These are phyloP conservation scores for Aspergillus sp. DNA, from an alignment of 2,329 filamentous ascomycete genomes.

Conservation along the genomic window DNA sequence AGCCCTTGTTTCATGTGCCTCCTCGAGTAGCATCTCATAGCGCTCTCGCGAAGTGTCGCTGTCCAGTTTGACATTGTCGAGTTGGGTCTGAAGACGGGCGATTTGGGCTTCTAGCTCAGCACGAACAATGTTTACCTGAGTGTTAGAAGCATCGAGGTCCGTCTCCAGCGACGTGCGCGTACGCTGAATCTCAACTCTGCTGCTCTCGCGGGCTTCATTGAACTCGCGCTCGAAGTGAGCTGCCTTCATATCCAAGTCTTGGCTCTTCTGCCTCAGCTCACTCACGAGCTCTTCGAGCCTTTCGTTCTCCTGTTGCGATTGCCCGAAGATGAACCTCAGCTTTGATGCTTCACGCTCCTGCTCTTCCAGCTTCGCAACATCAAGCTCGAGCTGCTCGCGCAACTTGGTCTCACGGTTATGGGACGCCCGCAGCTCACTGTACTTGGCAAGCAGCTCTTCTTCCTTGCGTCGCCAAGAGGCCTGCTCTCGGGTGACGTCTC, in stretches of 20 bases:
- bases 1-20: conserved; percentile 69
- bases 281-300: conserved; percentile 61
- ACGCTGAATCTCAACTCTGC: conserved; percentile 75
- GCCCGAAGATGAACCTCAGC: conserved; percentile 75
- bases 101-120: conserved; percentile 81
- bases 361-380: conserved; percentile 61
- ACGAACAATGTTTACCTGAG: conserved; percentile 79
- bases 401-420: conserved; percentile 69
- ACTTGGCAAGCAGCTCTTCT: conserved; percentile 55
- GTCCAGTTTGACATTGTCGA: conserved; percentile 77
- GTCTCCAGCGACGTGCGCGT: conserved; percentile 75
- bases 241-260: conserved; percentile 68
- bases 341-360: conserved; percentile 76
- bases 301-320: conserved; percentile 58
- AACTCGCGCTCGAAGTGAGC: conserved; percentile 77
- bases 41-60: conserved; percentile 77
- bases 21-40: conserved; percentile 81
- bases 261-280: conserved; percentile 55
- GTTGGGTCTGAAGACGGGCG: conserved; percentile 66
- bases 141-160: conserved; percentile 79
- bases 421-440: conserved; percentile 56
- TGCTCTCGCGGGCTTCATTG: conserved; percentile 77
- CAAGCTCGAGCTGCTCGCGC: conserved; percentile 60
- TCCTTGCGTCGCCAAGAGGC: conserved; percentile 71
- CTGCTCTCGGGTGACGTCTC: conserved; percentile 80